Conservation (phyloP, 2,329 filamentous ascomycete genomes). For the Epicoccum nigrum region DNA sequence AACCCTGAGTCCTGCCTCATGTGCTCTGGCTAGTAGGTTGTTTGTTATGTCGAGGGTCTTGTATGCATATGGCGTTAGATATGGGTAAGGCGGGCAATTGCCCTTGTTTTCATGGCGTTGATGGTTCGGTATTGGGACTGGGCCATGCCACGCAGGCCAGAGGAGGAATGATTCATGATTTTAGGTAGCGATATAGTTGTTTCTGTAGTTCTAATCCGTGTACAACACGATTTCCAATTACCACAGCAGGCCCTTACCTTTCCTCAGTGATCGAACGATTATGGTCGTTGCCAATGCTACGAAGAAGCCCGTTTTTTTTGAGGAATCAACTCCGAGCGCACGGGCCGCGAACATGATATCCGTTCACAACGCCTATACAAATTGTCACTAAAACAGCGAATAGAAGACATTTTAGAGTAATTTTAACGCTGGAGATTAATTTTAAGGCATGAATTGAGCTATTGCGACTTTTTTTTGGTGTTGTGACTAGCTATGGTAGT, state of each 20-base stretch:
- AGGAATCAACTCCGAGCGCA: too few relatives aligned
- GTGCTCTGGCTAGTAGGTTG: constrained; percentile 82
- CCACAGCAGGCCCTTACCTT: background rate
- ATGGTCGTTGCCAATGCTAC: background rate
- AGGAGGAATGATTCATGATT: constrained; percentile 34
- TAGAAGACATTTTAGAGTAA: too few relatives aligned
- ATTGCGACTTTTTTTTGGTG: too few relatives aligned
- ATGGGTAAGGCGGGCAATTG: constrained; percentile 20
- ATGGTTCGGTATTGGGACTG: constrained; percentile 17
- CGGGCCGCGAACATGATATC: too few relatives aligned
- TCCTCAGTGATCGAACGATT: too few relatives aligned
- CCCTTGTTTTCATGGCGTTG: constrained; percentile 22
- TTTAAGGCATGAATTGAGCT: too few relatives aligned
- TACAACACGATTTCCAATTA: constrained; percentile 3
- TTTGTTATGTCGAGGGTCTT: constrained; percentile 6
- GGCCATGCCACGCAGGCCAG: constrained; percentile 16
- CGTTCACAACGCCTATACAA: too few relatives aligned
- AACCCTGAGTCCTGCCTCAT: constrained; percentile 94
- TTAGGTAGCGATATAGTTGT: constrained; percentile 21
- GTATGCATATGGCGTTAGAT: constrained; percentile 17
- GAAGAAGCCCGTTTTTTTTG: too few relatives aligned
- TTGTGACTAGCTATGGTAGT: too few relatives aligned
- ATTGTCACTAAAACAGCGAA: too few relatives aligned
- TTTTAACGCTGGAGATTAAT: too few relatives aligned
- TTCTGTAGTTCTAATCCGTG: constrained; percentile 19